Evolutionary conservation across 345 rosid species (phyloP).

Genomic region (Syzygium jambos): DNA sequence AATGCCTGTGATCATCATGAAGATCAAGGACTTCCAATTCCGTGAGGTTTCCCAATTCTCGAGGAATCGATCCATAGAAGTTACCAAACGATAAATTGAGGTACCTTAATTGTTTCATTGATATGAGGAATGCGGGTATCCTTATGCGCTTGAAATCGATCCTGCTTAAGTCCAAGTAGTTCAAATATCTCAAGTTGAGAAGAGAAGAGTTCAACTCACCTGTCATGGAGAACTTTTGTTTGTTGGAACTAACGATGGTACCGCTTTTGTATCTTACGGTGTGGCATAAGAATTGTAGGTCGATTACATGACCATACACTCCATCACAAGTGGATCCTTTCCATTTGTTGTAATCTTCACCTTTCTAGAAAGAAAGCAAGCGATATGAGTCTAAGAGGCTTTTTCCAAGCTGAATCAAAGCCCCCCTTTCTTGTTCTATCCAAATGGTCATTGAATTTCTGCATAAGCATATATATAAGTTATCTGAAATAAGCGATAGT

Average conservation of each 20-base stretch:
- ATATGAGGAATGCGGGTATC: not conserved
- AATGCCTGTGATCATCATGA: not conserved
- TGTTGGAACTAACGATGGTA: accelerated
- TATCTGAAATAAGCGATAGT: too few relatives aligned
- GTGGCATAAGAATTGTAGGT: not conserved
- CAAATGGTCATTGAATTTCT: too few relatives aligned
- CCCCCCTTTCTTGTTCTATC: not conserved
- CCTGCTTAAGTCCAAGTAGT: not conserved
- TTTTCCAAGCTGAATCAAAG: not conserved
- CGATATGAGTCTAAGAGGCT: not conserved
- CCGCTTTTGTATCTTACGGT: not conserved
- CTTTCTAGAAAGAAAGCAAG: not conserved
- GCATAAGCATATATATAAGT: too few relatives aligned
- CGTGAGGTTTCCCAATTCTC: not conserved
- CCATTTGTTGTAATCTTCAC: not conserved
- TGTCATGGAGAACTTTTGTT: not conserved
- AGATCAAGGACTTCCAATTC: conserved; percentile 1
- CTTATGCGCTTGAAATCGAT: not conserved
- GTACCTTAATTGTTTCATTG: not conserved
- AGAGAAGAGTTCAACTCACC: not conserved
- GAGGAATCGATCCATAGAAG: not conserved
- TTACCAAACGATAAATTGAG: not conserved
- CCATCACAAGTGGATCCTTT: not conserved
- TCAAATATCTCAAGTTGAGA: not conserved
- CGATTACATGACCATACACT: not conserved